phyloP scores from a whole-genome alignment of 441 rosid genomes.

The Pelargonium citronellum region DNA sequence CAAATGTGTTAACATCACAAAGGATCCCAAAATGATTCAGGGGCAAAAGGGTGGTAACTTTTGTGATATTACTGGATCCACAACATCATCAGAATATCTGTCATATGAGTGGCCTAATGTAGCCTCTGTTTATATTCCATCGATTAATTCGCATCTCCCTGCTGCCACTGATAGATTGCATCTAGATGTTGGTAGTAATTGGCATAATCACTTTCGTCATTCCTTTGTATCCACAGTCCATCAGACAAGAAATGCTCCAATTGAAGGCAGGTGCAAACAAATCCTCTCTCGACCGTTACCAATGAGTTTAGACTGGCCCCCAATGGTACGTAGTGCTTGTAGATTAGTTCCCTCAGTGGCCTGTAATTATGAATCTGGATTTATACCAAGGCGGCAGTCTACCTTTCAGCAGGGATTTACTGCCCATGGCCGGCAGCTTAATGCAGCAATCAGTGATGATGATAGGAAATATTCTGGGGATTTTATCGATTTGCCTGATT shows the following conservation, averaged over 20 bases:
- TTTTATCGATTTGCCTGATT: constrained; percentile 58
- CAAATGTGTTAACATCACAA: constrained; percentile 30
- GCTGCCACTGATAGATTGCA: constrained; percentile 93
- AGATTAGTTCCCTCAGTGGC: constrained; percentile 63
- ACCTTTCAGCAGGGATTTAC: constrained; percentile 50
- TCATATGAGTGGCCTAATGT: constrained; percentile 88
- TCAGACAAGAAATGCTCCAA: constrained; percentile 63
- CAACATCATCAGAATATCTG: constrained; percentile 44
- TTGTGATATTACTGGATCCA: constrained; percentile 31
- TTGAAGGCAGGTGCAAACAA: constrained; percentile 62
- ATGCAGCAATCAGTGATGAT: constrained; percentile 33
- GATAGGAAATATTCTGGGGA: constrained; percentile 55
- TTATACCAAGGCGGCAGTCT: constrained; percentile 48
- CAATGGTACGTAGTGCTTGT: constrained; percentile 72
- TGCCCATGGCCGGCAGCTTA: constrained; percentile 38
- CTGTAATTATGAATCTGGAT: constrained; percentile 70
- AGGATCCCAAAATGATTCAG: constrained; percentile 33
- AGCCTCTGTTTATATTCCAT: constrained; percentile 67
- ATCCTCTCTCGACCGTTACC: constrained; percentile 65
- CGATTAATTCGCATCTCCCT: constrained; percentile 67
- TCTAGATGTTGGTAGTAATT: constrained; percentile 85
- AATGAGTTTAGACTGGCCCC: constrained; percentile 97
- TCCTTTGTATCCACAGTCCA: constrained; percentile 70
- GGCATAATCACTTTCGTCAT: constrained; percentile 70
- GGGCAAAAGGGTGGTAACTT: constrained; percentile 35